A percentile compares a stretch with the other conserved stretches of the same genome.
Conservation (phyloP, 1,284 basidiomycete genomes). For the Sanguinoderma infundibulare region DNA sequence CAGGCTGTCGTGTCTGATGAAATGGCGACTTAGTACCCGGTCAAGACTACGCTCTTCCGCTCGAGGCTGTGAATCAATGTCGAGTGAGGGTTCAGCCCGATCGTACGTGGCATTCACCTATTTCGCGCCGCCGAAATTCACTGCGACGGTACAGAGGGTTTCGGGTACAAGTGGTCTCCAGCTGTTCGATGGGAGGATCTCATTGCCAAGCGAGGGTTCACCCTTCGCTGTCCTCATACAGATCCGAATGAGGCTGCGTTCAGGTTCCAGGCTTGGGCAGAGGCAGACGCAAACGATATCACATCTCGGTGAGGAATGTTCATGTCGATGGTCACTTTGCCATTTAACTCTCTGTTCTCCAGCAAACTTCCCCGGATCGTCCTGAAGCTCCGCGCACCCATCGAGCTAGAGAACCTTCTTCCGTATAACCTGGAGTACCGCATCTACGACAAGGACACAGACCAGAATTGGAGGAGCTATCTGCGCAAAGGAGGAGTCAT, state of each 20-base stretch:
- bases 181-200: constrained; percentile 95
- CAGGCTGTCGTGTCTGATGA: not conserved
- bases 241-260: constrained; percentile 89
- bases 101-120: constrained; percentile 55
- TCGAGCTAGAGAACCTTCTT: constrained; percentile 96
- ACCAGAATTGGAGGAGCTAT: constrained; percentile 93
- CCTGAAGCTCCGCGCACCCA: constrained; percentile 89
- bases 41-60: constrained; percentile 89
- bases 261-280: constrained; percentile 93
- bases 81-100: constrained; percentile 92
- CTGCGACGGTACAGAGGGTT: constrained; percentile 68
- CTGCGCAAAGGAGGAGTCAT: constrained; percentile 93
- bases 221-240: constrained; percentile 86
- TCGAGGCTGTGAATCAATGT: constrained; percentile 88
- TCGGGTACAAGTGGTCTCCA: constrained; percentile 92
- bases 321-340: not conserved
- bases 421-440: constrained; percentile 97
- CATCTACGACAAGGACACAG: constrained; percentile 95
- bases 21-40: constrained; percentile 65
- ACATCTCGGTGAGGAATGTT: constrained; percentile 51
- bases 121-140: constrained; percentile 13
- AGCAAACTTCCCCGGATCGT: constrained; percentile 88
- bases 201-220: constrained; percentile 76
- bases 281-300: constrained; percentile 76
- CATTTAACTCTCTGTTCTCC: constrained; percentile 11